A percentile compares a stretch with the other conserved stretches of the same genome.
phyloP scores from a whole-genome alignment of 257 asterid genomes.

The Nicotiana attenuata region DNA sequence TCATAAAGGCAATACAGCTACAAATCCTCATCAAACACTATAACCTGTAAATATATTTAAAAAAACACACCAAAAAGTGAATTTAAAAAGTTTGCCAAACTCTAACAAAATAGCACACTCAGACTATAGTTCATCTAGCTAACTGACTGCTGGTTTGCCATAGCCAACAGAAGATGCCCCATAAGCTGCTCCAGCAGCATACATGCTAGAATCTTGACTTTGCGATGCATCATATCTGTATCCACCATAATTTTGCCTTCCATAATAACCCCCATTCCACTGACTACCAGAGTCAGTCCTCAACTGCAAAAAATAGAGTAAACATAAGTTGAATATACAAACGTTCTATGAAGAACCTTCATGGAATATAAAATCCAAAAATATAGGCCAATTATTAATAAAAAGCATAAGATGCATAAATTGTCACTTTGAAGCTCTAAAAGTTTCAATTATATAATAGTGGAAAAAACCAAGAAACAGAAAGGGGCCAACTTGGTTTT shows the following conservation, averaged over 20 bases:
- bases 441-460: not conserved
- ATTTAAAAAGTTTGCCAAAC: constrained; percentile 19
- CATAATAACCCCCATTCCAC: constrained; percentile 57
- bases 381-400: not conserved
- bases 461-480: not conserved
- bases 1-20: not conserved
- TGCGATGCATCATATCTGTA: constrained; percentile 42
- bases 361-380: not conserved
- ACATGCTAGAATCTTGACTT: constrained; percentile 23
- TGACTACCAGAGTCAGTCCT: constrained; percentile 51
- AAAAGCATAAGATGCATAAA: not conserved
- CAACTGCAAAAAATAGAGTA: constrained; percentile 35
- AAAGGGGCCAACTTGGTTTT: too few species aligned
- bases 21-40: not conserved
- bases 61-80: not conserved
- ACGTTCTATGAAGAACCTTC: not conserved
- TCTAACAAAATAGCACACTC: constrained; percentile 23
- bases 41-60: not conserved
- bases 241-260: constrained; percentile 67
- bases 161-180: constrained; percentile 63
- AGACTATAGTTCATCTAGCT: constrained; percentile 14
- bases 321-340: not conserved
- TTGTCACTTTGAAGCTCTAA: not conserved
- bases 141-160: constrained; percentile 60
- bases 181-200: constrained; percentile 38